These are phyloP conservation scores for Rosa rugosa DNA, from an alignment of 306 rosid species.

Conservation along the genomic window DNA sequence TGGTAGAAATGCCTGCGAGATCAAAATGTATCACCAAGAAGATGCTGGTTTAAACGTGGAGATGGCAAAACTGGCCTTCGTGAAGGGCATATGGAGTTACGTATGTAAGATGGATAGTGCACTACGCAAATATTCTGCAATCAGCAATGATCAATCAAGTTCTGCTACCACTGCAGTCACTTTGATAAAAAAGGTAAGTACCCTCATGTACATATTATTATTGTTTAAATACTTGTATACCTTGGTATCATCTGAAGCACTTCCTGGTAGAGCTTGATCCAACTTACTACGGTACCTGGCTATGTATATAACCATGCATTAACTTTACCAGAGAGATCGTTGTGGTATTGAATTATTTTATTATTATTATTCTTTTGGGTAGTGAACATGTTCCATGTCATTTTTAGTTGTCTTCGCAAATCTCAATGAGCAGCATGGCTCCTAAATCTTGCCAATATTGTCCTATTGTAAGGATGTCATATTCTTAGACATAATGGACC, in stretches of 20 bases:
- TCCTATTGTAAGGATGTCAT: background rate
- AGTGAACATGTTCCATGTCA: background rate
- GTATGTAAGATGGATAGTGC: slow-evolving; percentile 89
- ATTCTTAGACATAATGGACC: background rate
- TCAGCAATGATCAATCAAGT: slow-evolving; percentile 38
- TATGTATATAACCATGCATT: background rate
- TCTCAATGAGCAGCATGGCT: background rate
- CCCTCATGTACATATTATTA: background rate
- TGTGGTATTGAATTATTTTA: background rate
- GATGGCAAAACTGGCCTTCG: slow-evolving; percentile 79
- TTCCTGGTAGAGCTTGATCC: background rate
- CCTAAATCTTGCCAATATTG: background rate
- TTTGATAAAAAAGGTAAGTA: slow-evolving; percentile 71
- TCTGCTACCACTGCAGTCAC: slow-evolving; percentile 58
- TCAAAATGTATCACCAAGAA: slow-evolving; percentile 88
- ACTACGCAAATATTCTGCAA: slow-evolving; percentile 52
- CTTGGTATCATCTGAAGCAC: background rate
- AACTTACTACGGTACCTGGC: background rate
- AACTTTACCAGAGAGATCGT: background rate
- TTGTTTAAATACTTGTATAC: background rate
- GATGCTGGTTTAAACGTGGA: slow-evolving; percentile 88
- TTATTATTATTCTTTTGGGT: background rate
- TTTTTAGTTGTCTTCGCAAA: background rate
- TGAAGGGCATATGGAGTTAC: slow-evolving; percentile 88
- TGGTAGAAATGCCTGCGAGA: slow-evolving; percentile 83